A percentile compares a stretch with the other conserved stretches of the same genome.
Evolutionary conservation across 176 grass and related monocot genomes (phyloP).

Genomic region (Cocos nucifera): DNA sequence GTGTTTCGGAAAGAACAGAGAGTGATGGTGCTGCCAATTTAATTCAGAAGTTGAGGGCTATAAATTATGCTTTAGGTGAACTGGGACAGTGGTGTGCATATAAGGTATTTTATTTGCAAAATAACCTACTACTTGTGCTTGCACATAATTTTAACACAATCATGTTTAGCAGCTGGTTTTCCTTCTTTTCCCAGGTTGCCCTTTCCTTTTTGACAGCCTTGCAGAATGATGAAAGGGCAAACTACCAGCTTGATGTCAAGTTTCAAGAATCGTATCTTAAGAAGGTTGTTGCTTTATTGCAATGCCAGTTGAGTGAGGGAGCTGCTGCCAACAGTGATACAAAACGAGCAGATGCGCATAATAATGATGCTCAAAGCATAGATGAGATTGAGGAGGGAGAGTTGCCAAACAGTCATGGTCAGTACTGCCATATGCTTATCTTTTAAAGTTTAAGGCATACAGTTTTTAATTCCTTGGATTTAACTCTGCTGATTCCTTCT

Average conservation of each 20-base stretch:
- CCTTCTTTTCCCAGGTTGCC: conserved; percentile 54
- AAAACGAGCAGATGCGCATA: conserved; percentile 36
- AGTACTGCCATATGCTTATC: neutral
- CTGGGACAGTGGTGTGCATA: conserved; percentile 98
- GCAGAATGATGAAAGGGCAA: conserved; percentile 94
- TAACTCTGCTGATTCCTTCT: no score
- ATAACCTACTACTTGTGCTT: neutral
- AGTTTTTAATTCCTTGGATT: neutral
- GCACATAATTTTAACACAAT: neutral
- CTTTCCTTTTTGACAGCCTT: conserved; percentile 86
- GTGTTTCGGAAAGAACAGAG: conserved; percentile 97
- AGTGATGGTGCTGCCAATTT: conserved; percentile 99
- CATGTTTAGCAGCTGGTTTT: conserved; percentile 18
- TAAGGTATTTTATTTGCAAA: conserved; percentile 43
- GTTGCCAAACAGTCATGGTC: conserved; percentile 86
- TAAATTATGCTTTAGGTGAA: conserved; percentile 97
- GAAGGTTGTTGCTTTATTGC: conserved; percentile 73
- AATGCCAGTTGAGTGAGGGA: conserved; percentile 86
- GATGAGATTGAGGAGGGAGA: conserved; percentile 96
- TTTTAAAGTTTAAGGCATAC: neutral
- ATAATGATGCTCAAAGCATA: conserved; percentile 30
- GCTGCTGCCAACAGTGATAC: conserved; percentile 40
- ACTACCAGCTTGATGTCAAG: conserved; percentile 96
- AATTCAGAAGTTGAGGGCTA: conserved; percentile 89
- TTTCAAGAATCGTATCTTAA: conserved; percentile 95